Conservation (phyloP, 148 eudicot genomes). For the Euryodendron excelsum region DNA sequence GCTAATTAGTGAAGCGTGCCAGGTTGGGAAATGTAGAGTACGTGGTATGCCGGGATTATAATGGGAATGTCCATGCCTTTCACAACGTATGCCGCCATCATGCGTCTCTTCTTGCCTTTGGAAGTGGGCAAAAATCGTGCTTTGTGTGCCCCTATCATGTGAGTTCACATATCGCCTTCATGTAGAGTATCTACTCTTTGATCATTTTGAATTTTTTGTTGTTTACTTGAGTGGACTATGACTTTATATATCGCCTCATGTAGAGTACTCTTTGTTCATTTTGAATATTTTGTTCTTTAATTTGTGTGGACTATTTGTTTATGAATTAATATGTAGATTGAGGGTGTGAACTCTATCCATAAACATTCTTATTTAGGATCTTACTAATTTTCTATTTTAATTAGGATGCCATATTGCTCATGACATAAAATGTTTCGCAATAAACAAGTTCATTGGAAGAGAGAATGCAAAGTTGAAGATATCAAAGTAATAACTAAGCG, state of each 20-base stretch:
- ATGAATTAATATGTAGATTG: not conserved
- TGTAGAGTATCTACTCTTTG: not conserved
- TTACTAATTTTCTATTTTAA: not conserved
- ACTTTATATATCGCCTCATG: slow-evolving; percentile 24
- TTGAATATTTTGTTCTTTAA: not conserved
- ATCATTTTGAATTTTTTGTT: not conserved
- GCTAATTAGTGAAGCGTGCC: slow-evolving; percentile 23
- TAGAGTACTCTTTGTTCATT: not conserved
- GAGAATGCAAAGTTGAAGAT: too few species aligned
- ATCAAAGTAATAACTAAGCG: too few species aligned
- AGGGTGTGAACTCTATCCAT: not conserved
- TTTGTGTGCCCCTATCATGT: slow-evolving; percentile 98
- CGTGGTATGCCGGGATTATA: slow-evolving; percentile 73
- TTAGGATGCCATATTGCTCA: not conserved
- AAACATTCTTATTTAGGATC: not conserved
- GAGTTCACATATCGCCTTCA: slow-evolving; percentile 28
- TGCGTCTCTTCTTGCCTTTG: slow-evolving; percentile 79
- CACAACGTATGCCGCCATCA: slow-evolving; percentile 99
- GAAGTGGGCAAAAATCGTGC: slow-evolving; percentile 71
- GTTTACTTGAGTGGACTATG: too few species aligned
- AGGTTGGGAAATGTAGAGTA: slow-evolving; percentile 88
- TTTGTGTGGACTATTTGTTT: not conserved
- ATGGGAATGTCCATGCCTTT: slow-evolving; percentile 64
- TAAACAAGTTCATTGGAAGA: not conserved
- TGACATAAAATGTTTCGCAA: not conserved